These are phyloP conservation scores for Jamesozyma gamospora DNA, from an alignment of 805 yeast species.

Conservation along the genomic window DNA sequence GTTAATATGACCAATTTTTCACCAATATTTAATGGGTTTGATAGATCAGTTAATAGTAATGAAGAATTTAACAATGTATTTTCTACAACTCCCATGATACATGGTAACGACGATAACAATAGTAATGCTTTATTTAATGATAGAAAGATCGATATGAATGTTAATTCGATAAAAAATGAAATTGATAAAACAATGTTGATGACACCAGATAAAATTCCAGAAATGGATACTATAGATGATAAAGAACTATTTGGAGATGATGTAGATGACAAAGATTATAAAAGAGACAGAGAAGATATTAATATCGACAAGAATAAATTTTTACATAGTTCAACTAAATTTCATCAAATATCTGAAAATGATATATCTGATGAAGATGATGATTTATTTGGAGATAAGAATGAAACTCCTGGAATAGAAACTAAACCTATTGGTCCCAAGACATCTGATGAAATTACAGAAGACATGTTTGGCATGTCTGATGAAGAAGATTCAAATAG, in stretches of 20 bases:
- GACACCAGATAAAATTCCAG: neutral
- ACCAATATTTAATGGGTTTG: slow-evolving; percentile 7
- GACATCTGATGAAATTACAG: slow-evolving; percentile 22
- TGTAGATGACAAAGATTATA: slow-evolving; percentile 27
- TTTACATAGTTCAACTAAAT: neutral
- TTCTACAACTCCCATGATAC: slow-evolving; percentile 11
- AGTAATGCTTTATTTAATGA: slow-evolving; percentile 13
- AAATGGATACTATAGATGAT: slow-evolving; percentile 8
- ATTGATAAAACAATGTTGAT: slow-evolving; percentile 1
- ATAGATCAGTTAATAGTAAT: slow-evolving; percentile 5
- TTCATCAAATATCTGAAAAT: neutral
- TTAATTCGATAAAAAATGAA: slow-evolving; percentile 13
- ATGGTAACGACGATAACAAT: slow-evolving; percentile 4
- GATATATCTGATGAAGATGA: slow-evolving; percentile 23
- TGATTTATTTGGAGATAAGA: slow-evolving; percentile 30
- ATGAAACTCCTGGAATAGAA: slow-evolving; percentile 18
- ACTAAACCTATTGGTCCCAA: slow-evolving; percentile 4
- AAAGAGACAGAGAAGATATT: slow-evolving; percentile 13
- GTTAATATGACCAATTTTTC: slow-evolving; percentile 5
- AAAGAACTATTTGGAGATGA: slow-evolving; percentile 29
- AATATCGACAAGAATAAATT: neutral
- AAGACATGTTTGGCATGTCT: slow-evolving; percentile 26
- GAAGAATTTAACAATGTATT: slow-evolving; percentile 12
- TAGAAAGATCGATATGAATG: slow-evolving; percentile 6
- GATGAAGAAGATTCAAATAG: slow-evolving; percentile 19